Evolutionary conservation across 2,329 filamentous ascomycete species (phyloP).

Genomic region (Westerdykella aurantiaca): DNA sequence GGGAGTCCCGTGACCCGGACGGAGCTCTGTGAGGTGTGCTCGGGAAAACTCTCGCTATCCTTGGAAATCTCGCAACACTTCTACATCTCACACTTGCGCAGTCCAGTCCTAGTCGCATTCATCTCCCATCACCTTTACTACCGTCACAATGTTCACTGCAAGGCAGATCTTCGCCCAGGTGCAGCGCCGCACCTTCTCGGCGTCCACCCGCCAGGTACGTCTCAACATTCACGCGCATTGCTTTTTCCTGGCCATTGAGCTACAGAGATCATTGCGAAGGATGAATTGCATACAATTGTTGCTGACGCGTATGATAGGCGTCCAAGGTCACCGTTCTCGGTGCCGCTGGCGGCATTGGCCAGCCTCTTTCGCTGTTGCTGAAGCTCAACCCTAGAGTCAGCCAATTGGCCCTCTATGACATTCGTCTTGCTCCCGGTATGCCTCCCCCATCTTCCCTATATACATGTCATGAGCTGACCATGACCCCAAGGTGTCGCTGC

Average conservation of each 20-base stretch:
- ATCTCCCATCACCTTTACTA: constrained; percentile 16
- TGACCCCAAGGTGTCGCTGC: constrained; percentile 76
- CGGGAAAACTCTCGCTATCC: constrained; percentile 1
- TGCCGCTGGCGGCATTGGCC: constrained; percentile 95
- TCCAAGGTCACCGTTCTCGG: constrained; percentile 98
- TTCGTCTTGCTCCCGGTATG: constrained; percentile 86
- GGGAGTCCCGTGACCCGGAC: background rate
- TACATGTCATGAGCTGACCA: constrained; percentile 11
- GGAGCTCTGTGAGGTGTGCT: background rate
- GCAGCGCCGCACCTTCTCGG: constrained; percentile 50
- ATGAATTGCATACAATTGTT: constrained; percentile 10
- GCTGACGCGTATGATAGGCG: constrained; percentile 53
- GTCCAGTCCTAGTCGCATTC: constrained; percentile 19
- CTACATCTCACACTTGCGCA: constrained; percentile 4
- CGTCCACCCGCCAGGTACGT: constrained; percentile 48
- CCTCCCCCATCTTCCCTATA: constrained; percentile 24
- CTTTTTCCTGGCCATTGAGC: constrained; percentile 16
- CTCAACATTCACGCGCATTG: constrained; percentile 13
- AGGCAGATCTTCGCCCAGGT: constrained; percentile 47
- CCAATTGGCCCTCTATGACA: constrained; percentile 96
- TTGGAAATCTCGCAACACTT: constrained; percentile 8
- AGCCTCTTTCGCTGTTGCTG: constrained; percentile 93
- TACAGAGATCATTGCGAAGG: constrained; percentile 2
- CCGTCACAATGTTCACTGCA: constrained; percentile 61
- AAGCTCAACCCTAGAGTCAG: constrained; percentile 96